Base-by-base conservation (phyloP, 257 asterid genomes). In the Nicotiana tabacum region DNA sequence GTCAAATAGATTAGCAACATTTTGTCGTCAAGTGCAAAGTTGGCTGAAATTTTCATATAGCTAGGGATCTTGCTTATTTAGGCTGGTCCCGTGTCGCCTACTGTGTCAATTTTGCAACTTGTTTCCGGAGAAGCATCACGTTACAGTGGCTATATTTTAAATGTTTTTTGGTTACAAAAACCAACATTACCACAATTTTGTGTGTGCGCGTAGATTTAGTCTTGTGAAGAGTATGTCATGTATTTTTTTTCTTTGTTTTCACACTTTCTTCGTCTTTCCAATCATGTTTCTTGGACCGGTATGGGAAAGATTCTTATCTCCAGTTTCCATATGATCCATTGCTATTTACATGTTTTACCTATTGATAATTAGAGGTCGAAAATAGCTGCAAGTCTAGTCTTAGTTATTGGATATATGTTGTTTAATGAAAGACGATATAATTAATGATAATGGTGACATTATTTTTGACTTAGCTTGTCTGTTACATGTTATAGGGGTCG, bases 51-150 rank as follows among this genome's bases (percentile, higher is more conserved):
- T 27, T 48, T 48, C 62, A 48, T 74, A 48, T 74, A 48, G 27
- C 32, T 27, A 74, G 53, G 62, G 10, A 74, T 27, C 79, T 24
- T 48, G 24, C 61, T 24, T 48, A 72, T 17, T 74, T 74, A 74
- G 80, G 43, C 11, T 74, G 80, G 80, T 74, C 80, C 64, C 43
- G 27, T 24, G 64, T 74, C 80, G 27, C 80, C 80, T 74, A 27
- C 64, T 0, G 21, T 72, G 39, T 48, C 43, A 53, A 74, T 48
- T 12, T 16, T 72, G 37, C 37, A 24, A 46, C 61, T 21, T 72
- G 79, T 72, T 24, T 43, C 57, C 13, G 5, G 4, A 53, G 17
- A 13, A 69, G 58, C 35, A 43, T 43, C 78, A 46, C 60, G 16
- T 6, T 21, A 1, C 24, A 48, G 15, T 29, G 21, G 78, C 48